Percentiles rank a stretch among this genome's conserved stretches.
These are phyloP conservation scores for Patellifolia procumbens DNA, from an alignment of 179 eudicot genomes.

Conservation along the genomic window DNA sequence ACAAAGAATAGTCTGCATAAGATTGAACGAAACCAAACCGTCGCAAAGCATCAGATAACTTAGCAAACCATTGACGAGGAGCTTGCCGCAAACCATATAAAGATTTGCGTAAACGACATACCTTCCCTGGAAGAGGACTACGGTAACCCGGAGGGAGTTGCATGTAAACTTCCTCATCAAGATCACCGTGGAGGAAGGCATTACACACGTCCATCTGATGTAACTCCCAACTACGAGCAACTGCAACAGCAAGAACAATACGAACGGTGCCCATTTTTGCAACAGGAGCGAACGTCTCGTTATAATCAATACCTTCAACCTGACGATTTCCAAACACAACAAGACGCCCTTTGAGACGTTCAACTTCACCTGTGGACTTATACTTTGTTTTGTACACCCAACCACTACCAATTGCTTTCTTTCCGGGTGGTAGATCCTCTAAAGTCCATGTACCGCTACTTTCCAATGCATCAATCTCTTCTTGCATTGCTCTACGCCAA, in stretches of 20 bases:
- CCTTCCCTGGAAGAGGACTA: background rate
- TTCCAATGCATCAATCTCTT: background rate
- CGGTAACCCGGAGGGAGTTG: background rate
- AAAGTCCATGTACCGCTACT: background rate
- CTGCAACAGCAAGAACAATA: background rate
- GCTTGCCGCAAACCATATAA: too few relatives aligned
- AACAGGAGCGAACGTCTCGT: too few relatives aligned
- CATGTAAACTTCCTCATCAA: too few relatives aligned
- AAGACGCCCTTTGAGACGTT: background rate
- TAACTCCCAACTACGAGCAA: background rate
- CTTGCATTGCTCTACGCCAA: too few relatives aligned
- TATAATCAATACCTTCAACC: background rate
- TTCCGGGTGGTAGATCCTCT: background rate
- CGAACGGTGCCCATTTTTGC: too few relatives aligned
- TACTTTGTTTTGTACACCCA: background rate
- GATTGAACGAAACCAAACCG: conserved; percentile 1
- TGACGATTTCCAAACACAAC: background rate
- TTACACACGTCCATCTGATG: background rate
- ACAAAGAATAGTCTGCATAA: too few relatives aligned
- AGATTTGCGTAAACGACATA: conserved; percentile 11
- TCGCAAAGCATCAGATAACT: background rate
- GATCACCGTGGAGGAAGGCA: too few relatives aligned
- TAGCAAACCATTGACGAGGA: conserved; percentile 10
- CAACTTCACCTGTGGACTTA: background rate
- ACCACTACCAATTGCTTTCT: background rate